Evolutionary conservation across 345 rosid genomes (phyloP).

Genomic region (Corchorus olitorius): DNA sequence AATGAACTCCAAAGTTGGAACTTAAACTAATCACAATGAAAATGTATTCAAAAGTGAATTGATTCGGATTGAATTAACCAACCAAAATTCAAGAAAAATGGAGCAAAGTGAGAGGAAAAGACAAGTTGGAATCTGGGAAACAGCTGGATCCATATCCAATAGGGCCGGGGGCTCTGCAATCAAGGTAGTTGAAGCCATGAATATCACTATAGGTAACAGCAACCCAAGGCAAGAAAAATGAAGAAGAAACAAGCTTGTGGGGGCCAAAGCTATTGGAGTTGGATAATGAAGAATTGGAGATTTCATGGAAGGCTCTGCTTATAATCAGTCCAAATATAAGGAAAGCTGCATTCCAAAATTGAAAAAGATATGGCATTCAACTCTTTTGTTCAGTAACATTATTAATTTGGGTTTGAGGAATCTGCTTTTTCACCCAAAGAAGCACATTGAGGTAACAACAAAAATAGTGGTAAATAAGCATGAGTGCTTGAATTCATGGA

Average conservation of each 20-base stretch:
- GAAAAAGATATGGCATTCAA: neutral
- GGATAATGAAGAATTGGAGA: neutral
- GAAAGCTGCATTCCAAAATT: slow-evolving; percentile 4
- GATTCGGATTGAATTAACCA: neutral
- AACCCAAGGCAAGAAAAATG: neutral
- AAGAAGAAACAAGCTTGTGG: neutral
- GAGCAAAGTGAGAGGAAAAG: neutral
- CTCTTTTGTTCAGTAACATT: neutral
- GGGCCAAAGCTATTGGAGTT: neutral
- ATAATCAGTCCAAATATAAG: neutral
- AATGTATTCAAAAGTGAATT: neutral
- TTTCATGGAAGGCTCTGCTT: slow-evolving; percentile 1
- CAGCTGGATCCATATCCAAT: slow-evolving; percentile 31
- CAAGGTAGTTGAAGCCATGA: neutral
- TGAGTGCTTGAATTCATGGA: neutral
- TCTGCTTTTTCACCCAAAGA: neutral
- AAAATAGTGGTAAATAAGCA: neutral
- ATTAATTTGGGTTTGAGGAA: neutral
- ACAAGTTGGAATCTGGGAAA: slow-evolving; percentile 1
- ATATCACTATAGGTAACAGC: neutral
- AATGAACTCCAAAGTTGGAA: neutral
- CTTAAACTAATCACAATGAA: too few relatives aligned
- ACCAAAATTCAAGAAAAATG: neutral
- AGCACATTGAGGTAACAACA: neutral
- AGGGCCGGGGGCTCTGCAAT: neutral